Evolutionary conservation across 495 filamentous ascomycete species (phyloP), one percentile per base, ranked within the genome.

Genomic region (Xylaria venustula): DNA sequence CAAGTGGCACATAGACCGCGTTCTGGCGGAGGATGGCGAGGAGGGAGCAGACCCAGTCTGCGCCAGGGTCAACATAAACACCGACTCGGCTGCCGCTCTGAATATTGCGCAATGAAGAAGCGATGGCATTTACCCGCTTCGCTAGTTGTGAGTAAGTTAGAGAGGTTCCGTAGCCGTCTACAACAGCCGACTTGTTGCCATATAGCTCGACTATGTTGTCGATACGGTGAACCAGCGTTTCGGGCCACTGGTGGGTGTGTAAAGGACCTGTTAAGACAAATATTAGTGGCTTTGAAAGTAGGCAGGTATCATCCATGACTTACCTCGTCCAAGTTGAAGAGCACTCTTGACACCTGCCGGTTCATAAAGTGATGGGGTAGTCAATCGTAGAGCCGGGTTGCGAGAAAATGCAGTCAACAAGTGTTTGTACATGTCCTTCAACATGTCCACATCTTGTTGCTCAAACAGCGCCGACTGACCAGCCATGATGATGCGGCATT

Each of bases 21-120:
- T 81, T 84, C 25, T 80, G 28, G 0, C 75, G 69, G 51, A 80
- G 41, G 48, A 86, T 79, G 4, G 81, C 85, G 0, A 87, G 75
- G 12, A 85, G 47, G 0, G 81, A 83, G n/a, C 64, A 74, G 8
- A 81, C 66, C 75, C 73, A 82, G 37, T 81, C 73, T 1, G 68
- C 15, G 1, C 64, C 25, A 0, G 83, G 64, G 15, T 74, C 61
- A 12, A 22, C 5, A 50, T 51, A 40, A 11, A 42, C 30, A 0
- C 17, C 37, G 3, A 17, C 34, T 23, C 14, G 23, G 22, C 67
- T 47, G 1, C 59, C 23, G 5, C 19, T 23, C 20, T 17, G 6
- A 20, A 45, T 26, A 11, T 30, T 2, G 7, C 22, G 49, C 6
- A 55, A 11, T 11, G 30, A 20, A 12, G 32, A 25, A 5, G 51